A percentile compares a stretch with the other conserved stretches of the same genome.
These are phyloP conservation scores for Aspergillus alliaceus DNA, from an alignment of 2,329 filamentous ascomycete species.

Conservation along the genomic window DNA sequence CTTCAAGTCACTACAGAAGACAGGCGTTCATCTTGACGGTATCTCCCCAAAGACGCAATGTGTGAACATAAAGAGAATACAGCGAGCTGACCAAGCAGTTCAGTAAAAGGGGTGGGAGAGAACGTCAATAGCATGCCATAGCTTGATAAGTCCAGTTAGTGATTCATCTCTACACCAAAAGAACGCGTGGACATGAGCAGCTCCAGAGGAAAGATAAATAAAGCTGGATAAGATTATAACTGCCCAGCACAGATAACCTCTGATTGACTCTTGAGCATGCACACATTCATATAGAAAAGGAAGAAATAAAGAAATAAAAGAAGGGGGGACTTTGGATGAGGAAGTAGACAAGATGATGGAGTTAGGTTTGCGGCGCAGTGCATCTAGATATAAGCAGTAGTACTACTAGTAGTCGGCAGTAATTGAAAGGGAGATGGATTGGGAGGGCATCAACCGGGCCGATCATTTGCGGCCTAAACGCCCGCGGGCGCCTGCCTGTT, in stretches of 20 bases:
- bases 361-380: not conserved
- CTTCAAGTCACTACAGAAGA: slow-evolving; percentile 19
- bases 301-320: too few relatives aligned
- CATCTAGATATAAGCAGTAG: not conserved
- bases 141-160: slow-evolving; percentile 12
- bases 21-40: slow-evolving; percentile 20
- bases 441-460: slow-evolving; percentile 12
- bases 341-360: not conserved
- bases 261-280: not conserved
- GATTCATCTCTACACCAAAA: slow-evolving; percentile 19
- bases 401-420: not conserved
- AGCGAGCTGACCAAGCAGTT: not conserved
- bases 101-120: not conserved
- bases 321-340: too few relatives aligned
- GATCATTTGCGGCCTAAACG: slow-evolving; percentile 25
- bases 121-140: slow-evolving; percentile 3
- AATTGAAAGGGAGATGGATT: slow-evolving; percentile 3
- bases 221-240: not conserved
- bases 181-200: slow-evolving; percentile 4
- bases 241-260: not conserved
- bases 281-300: not conserved
- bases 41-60: slow-evolving; percentile 14
- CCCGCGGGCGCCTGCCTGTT: slow-evolving; percentile 17
- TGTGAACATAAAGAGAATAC: not conserved
- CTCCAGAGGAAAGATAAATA: not conserved